phyloP scores from a whole-genome alignment of 768 basidiomycete species.

The Paxillus rubicundulus region DNA sequence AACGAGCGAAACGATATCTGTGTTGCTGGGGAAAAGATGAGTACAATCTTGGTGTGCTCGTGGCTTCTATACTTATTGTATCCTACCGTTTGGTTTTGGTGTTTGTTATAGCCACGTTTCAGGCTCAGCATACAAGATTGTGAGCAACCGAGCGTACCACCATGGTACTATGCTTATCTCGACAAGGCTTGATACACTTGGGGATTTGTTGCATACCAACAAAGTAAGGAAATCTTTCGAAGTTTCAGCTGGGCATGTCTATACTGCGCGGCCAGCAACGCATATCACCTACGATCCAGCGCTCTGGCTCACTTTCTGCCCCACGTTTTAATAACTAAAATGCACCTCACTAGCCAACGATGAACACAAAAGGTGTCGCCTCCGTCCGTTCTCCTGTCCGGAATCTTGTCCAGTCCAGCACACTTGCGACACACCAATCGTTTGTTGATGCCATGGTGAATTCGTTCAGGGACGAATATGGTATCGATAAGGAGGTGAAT shows the following conservation, averaged over 20 bases:
- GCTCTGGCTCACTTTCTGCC: not conserved
- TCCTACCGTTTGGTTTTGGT: conserved; percentile 1
- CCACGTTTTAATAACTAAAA: not conserved
- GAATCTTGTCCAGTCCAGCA: conserved; percentile 63
- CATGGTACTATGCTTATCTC: conserved; percentile 98
- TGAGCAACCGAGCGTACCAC: conserved; percentile 87
- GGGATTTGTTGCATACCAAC: conserved; percentile 62
- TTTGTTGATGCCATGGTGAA: conserved; percentile 69
- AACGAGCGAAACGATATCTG: conserved; percentile 94
- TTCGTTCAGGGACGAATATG: conserved; percentile 66
- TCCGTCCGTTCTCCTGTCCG: conserved; percentile 92
- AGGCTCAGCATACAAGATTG: conserved; percentile 96
- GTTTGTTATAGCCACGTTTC: conserved; percentile 63
- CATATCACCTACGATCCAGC: not conserved
- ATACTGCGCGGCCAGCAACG: not conserved
- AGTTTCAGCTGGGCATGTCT: not conserved
- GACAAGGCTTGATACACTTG: conserved; percentile 68
- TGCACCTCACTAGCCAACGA: conserved; percentile 53
- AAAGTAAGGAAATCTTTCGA: conserved; percentile 46
- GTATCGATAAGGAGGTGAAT: conserved; percentile 34
- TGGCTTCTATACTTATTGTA: not conserved
- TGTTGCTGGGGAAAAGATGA: conserved; percentile 83
- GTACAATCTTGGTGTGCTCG: conserved; percentile 32
- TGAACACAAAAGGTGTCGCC: conserved; percentile 81
- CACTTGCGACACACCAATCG: conserved; percentile 55